Conservation (phyloP, 2,329 filamentous ascomycete genomes). For the Aspergillus sp. region DNA sequence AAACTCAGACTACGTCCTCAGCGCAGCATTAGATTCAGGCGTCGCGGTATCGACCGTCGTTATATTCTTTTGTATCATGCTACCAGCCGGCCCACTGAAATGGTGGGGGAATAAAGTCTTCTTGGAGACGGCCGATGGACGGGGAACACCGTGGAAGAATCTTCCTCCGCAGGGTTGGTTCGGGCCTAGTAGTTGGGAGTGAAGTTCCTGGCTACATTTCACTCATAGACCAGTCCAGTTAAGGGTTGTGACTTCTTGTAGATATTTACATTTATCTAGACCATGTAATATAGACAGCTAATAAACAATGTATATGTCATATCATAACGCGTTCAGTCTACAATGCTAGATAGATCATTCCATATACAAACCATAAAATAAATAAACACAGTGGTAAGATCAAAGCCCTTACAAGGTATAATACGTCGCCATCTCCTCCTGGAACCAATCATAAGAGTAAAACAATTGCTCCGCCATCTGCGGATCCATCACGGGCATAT, state of each 20-base stretch:
- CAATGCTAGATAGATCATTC: neutral
- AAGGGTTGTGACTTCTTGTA: neutral
- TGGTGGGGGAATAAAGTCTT: slow-evolving; percentile 48
- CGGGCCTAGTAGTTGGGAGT: slow-evolving; percentile 30
- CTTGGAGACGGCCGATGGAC: slow-evolving; percentile 41
- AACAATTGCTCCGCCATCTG: slow-evolving; percentile 38
- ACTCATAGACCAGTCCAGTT: neutral
- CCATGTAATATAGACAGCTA: neutral
- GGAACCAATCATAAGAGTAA: slow-evolving; percentile 41
- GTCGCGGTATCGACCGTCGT: slow-evolving; percentile 45
- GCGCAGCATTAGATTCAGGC: slow-evolving; percentile 45
- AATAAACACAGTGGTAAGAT: neutral
- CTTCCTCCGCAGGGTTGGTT: slow-evolving; percentile 31
- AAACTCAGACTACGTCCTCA: slow-evolving; percentile 40
- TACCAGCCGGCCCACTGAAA: slow-evolving; percentile 37
- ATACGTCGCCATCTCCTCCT: slow-evolving; percentile 40
- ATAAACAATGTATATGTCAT: neutral
- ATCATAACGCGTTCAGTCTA: neutral
- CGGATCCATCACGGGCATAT: slow-evolving; percentile 34
- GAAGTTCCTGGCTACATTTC: neutral
- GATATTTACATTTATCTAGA: neutral
- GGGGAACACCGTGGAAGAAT: slow-evolving; percentile 35
- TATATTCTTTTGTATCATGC: slow-evolving; percentile 47
- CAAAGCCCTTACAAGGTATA: slow-evolving; percentile 25
- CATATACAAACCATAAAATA: neutral